These are phyloP conservation scores for Mitragyna speciosa DNA, from an alignment of 257 asterid genomes.

Conservation along the genomic window DNA sequence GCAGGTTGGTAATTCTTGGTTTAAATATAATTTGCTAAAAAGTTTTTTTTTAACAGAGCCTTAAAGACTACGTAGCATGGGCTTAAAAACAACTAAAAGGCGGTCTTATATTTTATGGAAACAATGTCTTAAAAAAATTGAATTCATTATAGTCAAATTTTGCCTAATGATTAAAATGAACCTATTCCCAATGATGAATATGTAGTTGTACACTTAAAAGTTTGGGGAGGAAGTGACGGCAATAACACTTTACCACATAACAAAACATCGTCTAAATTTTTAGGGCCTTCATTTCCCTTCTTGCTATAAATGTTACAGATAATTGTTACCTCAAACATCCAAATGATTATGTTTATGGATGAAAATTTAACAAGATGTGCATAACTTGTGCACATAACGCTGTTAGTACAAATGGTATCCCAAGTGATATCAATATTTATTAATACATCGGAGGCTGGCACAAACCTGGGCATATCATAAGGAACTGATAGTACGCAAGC, in stretches of 20 bases:
- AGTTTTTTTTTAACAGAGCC: background rate
- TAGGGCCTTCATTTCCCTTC: no score
- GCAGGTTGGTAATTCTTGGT: background rate
- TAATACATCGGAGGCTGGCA: background rate
- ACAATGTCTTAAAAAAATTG: background rate
- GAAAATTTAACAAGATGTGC: background rate
- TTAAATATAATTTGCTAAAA: background rate
- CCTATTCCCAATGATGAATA: background rate
- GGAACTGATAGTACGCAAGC: conserved; percentile 95
- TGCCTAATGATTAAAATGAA: background rate
- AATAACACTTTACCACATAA: background rate
- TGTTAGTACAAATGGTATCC: background rate
- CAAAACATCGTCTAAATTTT: background rate
- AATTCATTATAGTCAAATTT: background rate
- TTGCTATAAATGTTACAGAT: no score
- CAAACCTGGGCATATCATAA: conserved; percentile 95
- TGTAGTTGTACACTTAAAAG: background rate
- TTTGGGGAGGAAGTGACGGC: background rate
- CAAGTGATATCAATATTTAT: background rate
- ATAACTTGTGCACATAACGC: background rate
- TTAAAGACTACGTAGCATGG: background rate
- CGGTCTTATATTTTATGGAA: background rate
- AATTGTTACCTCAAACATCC: background rate
- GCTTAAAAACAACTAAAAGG: background rate
- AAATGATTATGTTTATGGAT: background rate